These are phyloP conservation scores for Triadica sebifera DNA, from an alignment of 345 rosid species.

Conservation along the genomic window DNA sequence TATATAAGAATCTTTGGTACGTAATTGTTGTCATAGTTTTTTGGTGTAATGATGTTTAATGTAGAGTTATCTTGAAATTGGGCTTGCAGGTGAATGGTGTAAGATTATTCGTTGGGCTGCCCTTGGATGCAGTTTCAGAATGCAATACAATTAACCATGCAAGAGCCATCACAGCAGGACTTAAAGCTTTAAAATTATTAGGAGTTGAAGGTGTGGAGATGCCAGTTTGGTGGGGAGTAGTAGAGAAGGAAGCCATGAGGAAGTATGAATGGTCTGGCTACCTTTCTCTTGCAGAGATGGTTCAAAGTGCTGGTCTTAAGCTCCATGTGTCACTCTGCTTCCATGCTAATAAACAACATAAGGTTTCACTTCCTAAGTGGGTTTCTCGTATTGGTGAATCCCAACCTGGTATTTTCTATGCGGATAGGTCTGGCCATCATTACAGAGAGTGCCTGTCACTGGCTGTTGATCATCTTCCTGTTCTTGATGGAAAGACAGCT, in stretches of 20 bases:
- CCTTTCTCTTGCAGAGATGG: conserved; percentile 77
- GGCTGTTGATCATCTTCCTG: conserved; percentile 72
- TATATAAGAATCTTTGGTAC: not conserved
- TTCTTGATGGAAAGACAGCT: conserved; percentile 73
- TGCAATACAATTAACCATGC: conserved; percentile 58
- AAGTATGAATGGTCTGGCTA: conserved; percentile 84
- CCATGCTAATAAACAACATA: conserved; percentile 46
- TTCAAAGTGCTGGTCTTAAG: conserved; percentile 66
- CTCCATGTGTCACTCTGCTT: conserved; percentile 76
- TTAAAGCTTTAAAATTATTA: conserved; percentile 77
- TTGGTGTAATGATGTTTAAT: not conserved
- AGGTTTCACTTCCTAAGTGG: conserved; percentile 75
- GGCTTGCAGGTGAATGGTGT: conserved; percentile 51
- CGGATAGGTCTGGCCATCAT: conserved; percentile 50
- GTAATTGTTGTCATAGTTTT: not conserved
- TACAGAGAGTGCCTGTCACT: conserved; percentile 69
- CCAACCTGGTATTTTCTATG: conserved; percentile 49
- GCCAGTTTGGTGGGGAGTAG: conserved; percentile 92
- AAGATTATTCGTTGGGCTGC: conserved; percentile 76
- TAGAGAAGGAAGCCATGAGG: conserved; percentile 77
- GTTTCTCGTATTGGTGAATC: conserved; percentile 55
- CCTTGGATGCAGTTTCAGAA: conserved; percentile 70
- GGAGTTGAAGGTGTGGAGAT: conserved; percentile 92
- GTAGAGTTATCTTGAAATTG: not conserved
- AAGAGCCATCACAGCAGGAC: conserved; percentile 74